phyloP scores from a whole-genome alignment of 2,329 filamentous ascomycete genomes.

The Colletotrichum aenigma region DNA sequence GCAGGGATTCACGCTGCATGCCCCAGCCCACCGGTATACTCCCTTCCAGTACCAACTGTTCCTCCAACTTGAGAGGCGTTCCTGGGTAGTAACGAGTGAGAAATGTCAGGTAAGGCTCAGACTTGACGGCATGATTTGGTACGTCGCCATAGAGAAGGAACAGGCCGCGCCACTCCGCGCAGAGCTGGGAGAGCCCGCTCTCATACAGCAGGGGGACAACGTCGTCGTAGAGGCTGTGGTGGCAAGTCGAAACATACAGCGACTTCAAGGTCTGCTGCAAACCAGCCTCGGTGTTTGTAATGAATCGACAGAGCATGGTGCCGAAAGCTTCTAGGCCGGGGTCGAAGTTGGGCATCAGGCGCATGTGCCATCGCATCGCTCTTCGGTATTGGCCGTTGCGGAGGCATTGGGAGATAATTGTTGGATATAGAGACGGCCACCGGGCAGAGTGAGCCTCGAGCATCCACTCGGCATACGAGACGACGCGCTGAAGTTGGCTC shows the following conservation, averaged over 20 bases:
- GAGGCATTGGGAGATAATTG: constrained; percentile 48
- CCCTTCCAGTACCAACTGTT: constrained; percentile 30
- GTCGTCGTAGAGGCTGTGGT: constrained; percentile 53
- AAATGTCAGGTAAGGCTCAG: constrained; percentile 53
- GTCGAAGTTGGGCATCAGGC: constrained; percentile 46
- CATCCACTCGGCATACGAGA: constrained; percentile 48
- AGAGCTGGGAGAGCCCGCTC: constrained; percentile 47
- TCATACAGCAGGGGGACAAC: constrained; percentile 56
- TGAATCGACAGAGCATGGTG: constrained; percentile 47
- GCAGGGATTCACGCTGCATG: constrained; percentile 21
- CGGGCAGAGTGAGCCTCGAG: constrained; percentile 36
- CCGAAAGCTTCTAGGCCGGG: constrained; percentile 45
- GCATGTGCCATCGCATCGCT: constrained; percentile 53
- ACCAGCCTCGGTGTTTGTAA: constrained; percentile 36
- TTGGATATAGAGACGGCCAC: constrained; percentile 58
- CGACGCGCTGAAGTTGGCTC: constrained; percentile 33
- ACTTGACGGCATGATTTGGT: constrained; percentile 40
- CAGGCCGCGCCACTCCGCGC: constrained; percentile 51
- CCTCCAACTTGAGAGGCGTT: constrained; percentile 38
- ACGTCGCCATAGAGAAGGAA: constrained; percentile 45
- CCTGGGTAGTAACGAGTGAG: constrained; percentile 49
- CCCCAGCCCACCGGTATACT: neutral
- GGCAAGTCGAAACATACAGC: constrained; percentile 48
- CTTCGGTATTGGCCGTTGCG: constrained; percentile 38
- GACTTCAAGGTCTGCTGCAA: constrained; percentile 44